phyloP scores from a whole-genome alignment of 2,329 filamentous ascomycete genomes.

The Trematosphaeria pertusa region DNA sequence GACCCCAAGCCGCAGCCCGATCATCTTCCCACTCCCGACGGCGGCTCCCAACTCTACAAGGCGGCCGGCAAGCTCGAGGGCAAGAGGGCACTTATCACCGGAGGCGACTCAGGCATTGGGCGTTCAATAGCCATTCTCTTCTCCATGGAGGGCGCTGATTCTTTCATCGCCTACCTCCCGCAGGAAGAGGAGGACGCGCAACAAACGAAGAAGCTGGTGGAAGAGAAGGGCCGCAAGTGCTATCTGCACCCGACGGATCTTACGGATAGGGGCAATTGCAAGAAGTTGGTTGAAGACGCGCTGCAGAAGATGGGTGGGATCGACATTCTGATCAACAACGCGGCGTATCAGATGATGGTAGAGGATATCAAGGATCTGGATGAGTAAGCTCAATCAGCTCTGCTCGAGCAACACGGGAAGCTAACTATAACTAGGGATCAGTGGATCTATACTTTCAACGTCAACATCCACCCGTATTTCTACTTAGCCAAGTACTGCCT shows the following conservation, averaged over 20 bases:
- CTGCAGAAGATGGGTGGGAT: slow-evolving; percentile 70
- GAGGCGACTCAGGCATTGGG: slow-evolving; percentile 81
- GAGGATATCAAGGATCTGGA: slow-evolving; percentile 73
- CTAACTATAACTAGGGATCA: slow-evolving; percentile 64
- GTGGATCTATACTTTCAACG: slow-evolving; percentile 80
- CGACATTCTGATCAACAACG: slow-evolving; percentile 78
- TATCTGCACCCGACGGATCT: slow-evolving; percentile 71
- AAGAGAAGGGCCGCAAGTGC: slow-evolving; percentile 71
- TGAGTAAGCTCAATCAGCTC: slow-evolving; percentile 65
- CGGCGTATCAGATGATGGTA: slow-evolving; percentile 75
- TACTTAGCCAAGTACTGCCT: slow-evolving; percentile 80
- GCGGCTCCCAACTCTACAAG: slow-evolving; percentile 73
- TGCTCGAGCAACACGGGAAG: neutral
- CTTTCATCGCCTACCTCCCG: slow-evolving; percentile 75
- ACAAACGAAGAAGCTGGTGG: slow-evolving; percentile 74
- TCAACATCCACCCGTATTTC: slow-evolving; percentile 84
- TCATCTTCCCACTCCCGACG: slow-evolving; percentile 71
- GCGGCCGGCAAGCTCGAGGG: slow-evolving; percentile 77
- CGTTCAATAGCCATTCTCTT: slow-evolving; percentile 77
- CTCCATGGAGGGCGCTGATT: slow-evolving; percentile 80
- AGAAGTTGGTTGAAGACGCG: slow-evolving; percentile 71
- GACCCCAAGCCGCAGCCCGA: slow-evolving; percentile 66
- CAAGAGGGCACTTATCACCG: slow-evolving; percentile 80
- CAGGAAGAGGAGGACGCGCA: slow-evolving; percentile 79
- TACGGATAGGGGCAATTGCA: slow-evolving; percentile 70